Evolutionary conservation across 1,284 basidiomycete species (phyloP).

Genomic region (Clitocybe nebularis): DNA sequence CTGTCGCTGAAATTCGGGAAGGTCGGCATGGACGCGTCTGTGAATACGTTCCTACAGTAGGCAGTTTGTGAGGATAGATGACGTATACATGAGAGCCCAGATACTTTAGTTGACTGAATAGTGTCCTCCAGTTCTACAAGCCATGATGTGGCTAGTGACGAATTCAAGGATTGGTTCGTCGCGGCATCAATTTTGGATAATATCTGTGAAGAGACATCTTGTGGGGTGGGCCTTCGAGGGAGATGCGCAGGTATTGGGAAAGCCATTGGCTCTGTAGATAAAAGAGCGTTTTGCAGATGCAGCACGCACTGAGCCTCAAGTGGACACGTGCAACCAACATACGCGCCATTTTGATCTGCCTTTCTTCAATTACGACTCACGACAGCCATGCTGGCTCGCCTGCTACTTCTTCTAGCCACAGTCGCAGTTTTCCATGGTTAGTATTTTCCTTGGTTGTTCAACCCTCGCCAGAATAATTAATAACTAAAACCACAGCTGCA

Average conservation of each 20-base stretch:
- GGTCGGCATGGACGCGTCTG: slow-evolving; percentile 61
- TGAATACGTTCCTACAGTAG: slow-evolving; percentile 54
- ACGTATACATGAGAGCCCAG: slow-evolving; percentile 9
- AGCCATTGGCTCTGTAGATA: slow-evolving; percentile 48
- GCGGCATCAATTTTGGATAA: slow-evolving; percentile 65
- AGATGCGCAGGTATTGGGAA: slow-evolving; percentile 69
- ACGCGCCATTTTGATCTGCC: slow-evolving; percentile 11
- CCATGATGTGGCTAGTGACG: slow-evolving; percentile 63
- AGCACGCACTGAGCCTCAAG: no score
- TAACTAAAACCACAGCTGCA: slow-evolving; percentile 26
- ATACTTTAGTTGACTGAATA: slow-evolving; percentile 65
- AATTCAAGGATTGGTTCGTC: slow-evolving; percentile 50
- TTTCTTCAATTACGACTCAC: slow-evolving; percentile 11
- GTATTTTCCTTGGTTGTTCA: slow-evolving; percentile 13
- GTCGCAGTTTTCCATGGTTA: slow-evolving; percentile 50
- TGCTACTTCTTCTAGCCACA: slow-evolving; percentile 41
- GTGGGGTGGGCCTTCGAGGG: slow-evolving; percentile 47
- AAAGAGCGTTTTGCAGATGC: no score
- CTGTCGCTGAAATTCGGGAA: slow-evolving; percentile 62
- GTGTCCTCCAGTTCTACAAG: slow-evolving; percentile 64
- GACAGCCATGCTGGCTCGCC: slow-evolving; percentile 38
- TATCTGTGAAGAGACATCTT: slow-evolving; percentile 65
- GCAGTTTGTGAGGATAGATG: slow-evolving; percentile 2
- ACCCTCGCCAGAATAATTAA: not conserved
- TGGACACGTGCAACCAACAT: slow-evolving; percentile 11